Evolutionary conservation across 805 yeast genomes (phyloP).

Genomic region (Yarrowia porcina): DNA sequence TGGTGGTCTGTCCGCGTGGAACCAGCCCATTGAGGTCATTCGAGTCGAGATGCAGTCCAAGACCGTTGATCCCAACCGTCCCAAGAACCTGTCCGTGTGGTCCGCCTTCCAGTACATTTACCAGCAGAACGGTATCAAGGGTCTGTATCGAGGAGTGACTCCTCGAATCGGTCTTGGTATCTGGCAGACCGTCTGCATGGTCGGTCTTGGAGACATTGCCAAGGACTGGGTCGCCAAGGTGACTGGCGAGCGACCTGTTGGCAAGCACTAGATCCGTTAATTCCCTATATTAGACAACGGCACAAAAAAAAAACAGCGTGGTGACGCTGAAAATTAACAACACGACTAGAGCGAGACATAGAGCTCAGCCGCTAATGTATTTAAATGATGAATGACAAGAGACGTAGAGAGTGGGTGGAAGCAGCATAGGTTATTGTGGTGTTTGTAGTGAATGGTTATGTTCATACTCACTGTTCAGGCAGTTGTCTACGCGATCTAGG

Average conservation of each 20-base stretch:
- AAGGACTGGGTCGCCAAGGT: slow-evolving; percentile 62
- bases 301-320: neutral
- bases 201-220: slow-evolving; percentile 93
- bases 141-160: slow-evolving; percentile 92
- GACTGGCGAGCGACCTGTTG: slow-evolving; percentile 58
- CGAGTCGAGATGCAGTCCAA: slow-evolving; percentile 98
- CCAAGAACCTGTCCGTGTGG: slow-evolving; percentile 77
- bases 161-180: slow-evolving; percentile 96
- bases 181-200: slow-evolving; percentile 99
- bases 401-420: no score
- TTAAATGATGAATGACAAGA: neutral
- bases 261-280: slow-evolving; percentile 34
- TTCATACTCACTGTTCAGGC: no score
- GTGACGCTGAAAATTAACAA: neutral
- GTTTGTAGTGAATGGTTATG: no score
- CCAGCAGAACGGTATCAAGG: slow-evolving; percentile 75
- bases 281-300: neutral
- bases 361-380: slow-evolving; percentile 21
- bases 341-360: slow-evolving; percentile 23
- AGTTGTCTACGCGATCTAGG: no score
- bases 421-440: no score
- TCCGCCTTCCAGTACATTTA: slow-evolving; percentile 82
- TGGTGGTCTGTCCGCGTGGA: slow-evolving; percentile 98
- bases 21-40: slow-evolving; percentile 97
- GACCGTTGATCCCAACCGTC: slow-evolving; percentile 92